Percentiles rank a stretch among this genome's conserved stretches.
These are phyloP conservation scores for Cardamine chenopodiifolia DNA, from an alignment of 345 rosid species.

Conservation along the genomic window DNA sequence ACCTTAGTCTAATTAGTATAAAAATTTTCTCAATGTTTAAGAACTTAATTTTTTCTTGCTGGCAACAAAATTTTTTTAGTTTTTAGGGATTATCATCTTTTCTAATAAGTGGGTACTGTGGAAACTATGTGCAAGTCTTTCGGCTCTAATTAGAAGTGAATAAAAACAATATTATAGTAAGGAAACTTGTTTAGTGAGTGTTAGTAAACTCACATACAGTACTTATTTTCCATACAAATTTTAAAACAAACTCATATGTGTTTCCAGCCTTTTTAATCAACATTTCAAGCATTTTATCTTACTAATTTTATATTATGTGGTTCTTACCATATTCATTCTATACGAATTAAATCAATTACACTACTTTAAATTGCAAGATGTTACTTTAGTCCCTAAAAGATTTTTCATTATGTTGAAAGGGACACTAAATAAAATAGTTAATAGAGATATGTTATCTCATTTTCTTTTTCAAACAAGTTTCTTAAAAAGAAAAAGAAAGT, in stretches of 20 bases:
- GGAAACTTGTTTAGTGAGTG: neutral
- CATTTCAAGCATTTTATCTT: neutral
- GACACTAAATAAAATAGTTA: neutral
- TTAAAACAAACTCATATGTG: neutral
- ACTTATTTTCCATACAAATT: neutral
- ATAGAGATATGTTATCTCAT: neutral
- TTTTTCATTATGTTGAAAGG: neutral
- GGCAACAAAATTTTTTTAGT: neutral
- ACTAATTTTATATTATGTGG: neutral
- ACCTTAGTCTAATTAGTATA: neutral
- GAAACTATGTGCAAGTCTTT: neutral
- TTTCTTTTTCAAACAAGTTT: neutral
- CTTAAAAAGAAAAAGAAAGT: neutral
- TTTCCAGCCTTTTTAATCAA: neutral
- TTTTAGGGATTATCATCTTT: too few species aligned
- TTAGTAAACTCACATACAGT: neutral
- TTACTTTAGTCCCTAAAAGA: constrained; percentile 13
- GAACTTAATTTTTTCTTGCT: neutral
- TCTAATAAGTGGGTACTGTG: too few species aligned
- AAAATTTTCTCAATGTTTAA: neutral
- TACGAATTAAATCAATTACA: constrained; percentile 2
- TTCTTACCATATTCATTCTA: neutral
- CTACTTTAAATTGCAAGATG: neutral
- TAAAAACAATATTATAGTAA: neutral
- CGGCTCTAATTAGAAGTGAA: neutral